A percentile compares a stretch with the other conserved stretches of the same genome.
These are phyloP conservation scores for Fusarium equiseti DNA, from an alignment of 2,329 filamentous ascomycete species.

Conservation along the genomic window DNA sequence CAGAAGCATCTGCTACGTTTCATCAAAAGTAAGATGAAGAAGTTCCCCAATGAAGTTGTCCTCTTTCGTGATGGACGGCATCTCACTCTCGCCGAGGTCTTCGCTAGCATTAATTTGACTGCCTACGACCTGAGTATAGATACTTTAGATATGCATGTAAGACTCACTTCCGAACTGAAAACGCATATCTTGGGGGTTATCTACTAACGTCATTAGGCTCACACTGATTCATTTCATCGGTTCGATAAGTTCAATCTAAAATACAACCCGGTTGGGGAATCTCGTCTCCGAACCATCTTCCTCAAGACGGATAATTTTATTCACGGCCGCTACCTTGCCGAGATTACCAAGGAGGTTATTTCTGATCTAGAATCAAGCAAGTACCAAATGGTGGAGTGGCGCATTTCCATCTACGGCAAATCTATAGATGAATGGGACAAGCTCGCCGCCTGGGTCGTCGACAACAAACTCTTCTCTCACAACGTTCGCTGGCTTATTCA, in stretches of 20 bases:
- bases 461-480: slow-evolving; percentile 97
- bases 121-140: slow-evolving; percentile 98
- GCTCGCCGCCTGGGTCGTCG: slow-evolving; percentile 94
- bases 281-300: slow-evolving; percentile 95
- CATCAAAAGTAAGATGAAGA: slow-evolving; percentile 99
- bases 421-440: slow-evolving; percentile 97
- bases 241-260: slow-evolving; percentile 99
- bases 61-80: slow-evolving; percentile 92
- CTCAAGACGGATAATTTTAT: slow-evolving; percentile 99
- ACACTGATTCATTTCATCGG: slow-evolving; percentile 97
- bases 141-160: slow-evolving; percentile 96
- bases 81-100: slow-evolving; percentile 91
- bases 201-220: slow-evolving; percentile 68
- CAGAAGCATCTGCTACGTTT: slow-evolving; percentile 98
- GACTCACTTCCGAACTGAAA: slow-evolving; percentile 50
- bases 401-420: slow-evolving; percentile 95
- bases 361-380: slow-evolving; percentile 98
- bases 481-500: slow-evolving; percentile 98
- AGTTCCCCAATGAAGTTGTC: slow-evolving; percentile 92
- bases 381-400: slow-evolving; percentile 99
- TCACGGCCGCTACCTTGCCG: slow-evolving; percentile 92
- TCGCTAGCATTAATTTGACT: slow-evolving; percentile 96
- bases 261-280: slow-evolving; percentile 97
- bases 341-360: slow-evolving; percentile 98
- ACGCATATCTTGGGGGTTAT: not conserved